Percentiles rank a stretch among this genome's conserved stretches.
phyloP scores from a whole-genome alignment of 2,329 filamentous ascomycete species.

The Gaeumannomyces tritici region DNA sequence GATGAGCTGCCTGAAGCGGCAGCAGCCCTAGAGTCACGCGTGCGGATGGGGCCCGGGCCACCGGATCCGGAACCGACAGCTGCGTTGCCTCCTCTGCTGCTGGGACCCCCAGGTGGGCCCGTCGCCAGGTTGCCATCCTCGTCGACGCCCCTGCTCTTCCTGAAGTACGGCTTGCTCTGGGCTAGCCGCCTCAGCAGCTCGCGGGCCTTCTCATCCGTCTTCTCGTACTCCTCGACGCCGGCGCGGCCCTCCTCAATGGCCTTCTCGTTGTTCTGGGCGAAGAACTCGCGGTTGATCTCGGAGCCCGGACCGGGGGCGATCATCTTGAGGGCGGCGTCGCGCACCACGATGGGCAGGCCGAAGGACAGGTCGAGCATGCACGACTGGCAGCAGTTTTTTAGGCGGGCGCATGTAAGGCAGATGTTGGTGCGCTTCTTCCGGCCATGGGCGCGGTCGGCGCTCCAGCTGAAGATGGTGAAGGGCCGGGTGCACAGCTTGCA shows the following conservation, averaged over 20 bases:
- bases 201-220: conserved; percentile 92
- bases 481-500: conserved; percentile 87
- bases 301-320: conserved; percentile 87
- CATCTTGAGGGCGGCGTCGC: conserved; percentile 96
- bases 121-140: conserved; percentile 35
- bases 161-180: conserved; percentile 89
- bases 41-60: conserved; percentile 71
- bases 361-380: conserved; percentile 98
- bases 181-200: conserved; percentile 79
- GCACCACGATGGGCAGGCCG: conserved; percentile 85
- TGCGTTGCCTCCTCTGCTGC: conserved; percentile 30
- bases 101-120: conserved; percentile 16
- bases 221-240: conserved; percentile 82
- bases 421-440: conserved; percentile 92
- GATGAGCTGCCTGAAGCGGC: conserved; percentile 28
- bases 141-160: conserved; percentile 72
- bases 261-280: conserved; percentile 92
- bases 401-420: conserved; percentile 88
- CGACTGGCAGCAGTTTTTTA: conserved; percentile 98
- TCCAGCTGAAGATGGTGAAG: conserved; percentile 94
- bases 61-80: conserved; percentile 46
- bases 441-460: conserved; percentile 75
- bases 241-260: conserved; percentile 88
- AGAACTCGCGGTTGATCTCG: conserved; percentile 93
- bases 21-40: conserved; percentile 51